Evolutionary conservation across 2,329 filamentous ascomycete species (phyloP).

Genomic region (Epicoccum nigrum): DNA sequence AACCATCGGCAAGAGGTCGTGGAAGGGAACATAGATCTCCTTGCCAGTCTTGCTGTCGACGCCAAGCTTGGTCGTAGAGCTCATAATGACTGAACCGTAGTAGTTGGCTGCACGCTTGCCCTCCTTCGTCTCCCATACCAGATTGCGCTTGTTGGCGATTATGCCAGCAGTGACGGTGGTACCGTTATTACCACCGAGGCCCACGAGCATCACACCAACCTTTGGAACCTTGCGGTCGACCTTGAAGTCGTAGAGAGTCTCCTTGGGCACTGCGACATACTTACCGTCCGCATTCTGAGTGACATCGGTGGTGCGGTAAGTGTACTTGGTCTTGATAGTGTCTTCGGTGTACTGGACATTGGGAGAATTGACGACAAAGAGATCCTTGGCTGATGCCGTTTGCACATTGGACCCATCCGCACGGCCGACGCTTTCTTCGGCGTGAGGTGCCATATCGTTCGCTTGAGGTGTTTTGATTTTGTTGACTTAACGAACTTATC

Average conservation of each 20-base stretch:
- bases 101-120: slow-evolving; percentile 88
- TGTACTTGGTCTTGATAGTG: slow-evolving; percentile 92
- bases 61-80: slow-evolving; percentile 95
- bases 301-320: slow-evolving; percentile 92
- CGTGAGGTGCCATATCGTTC: slow-evolving; percentile 89
- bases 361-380: slow-evolving; percentile 89
- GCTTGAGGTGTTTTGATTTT: slow-evolving; percentile 28
- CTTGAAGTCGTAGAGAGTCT: slow-evolving; percentile 96
- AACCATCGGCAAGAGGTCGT: slow-evolving; percentile 91
- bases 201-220: slow-evolving; percentile 95
- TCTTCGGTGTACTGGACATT: slow-evolving; percentile 89
- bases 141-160: slow-evolving; percentile 86
- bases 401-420: slow-evolving; percentile 58
- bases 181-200: slow-evolving; percentile 98
- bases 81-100: slow-evolving; percentile 97
- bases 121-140: slow-evolving; percentile 93
- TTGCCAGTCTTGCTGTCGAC: slow-evolving; percentile 80
- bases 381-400: slow-evolving; percentile 58
- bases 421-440: slow-evolving; percentile 66
- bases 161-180: slow-evolving; percentile 97
- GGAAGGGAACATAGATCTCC: slow-evolving; percentile 97
- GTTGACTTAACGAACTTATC: slow-evolving; percentile 37
- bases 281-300: slow-evolving; percentile 73
- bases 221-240: slow-evolving; percentile 92
- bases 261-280: slow-evolving; percentile 82